Evolutionary conservation across 805 yeast species (phyloP).

Genomic region (Ogataea methanolica): DNA sequence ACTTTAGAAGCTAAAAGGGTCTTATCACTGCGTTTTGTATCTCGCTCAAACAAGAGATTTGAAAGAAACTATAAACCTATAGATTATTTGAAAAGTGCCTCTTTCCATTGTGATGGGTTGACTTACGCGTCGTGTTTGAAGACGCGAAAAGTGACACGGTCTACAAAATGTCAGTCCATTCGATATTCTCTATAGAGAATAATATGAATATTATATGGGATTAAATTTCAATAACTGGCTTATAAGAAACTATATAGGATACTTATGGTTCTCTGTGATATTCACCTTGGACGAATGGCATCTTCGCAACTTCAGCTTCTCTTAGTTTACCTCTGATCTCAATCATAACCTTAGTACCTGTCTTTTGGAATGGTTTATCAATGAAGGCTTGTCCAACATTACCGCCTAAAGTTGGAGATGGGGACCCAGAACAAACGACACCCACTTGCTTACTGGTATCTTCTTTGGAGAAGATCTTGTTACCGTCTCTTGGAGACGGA

Average conservation of each 20-base stretch:
- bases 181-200: too few species aligned
- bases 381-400: conserved; percentile 93
- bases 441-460: conserved; percentile 52
- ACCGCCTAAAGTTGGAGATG: conserved; percentile 57
- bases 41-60: too few species aligned
- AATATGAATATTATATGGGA: too few species aligned
- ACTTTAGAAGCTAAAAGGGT: too few species aligned
- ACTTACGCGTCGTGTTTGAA: too few species aligned
- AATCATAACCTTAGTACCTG: conserved; percentile 66
- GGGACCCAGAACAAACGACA: conserved; percentile 53
- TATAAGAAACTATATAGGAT: neutral
- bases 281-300: conserved; percentile 78
- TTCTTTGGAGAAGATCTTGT: conserved; percentile 52
- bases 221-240: too few species aligned
- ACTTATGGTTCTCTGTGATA: conserved; percentile 47
- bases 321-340: conserved; percentile 82
- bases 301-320: conserved; percentile 68
- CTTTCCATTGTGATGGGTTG: too few species aligned
- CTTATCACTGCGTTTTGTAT: too few species aligned
- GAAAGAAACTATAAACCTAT: too few species aligned
- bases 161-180: too few species aligned
- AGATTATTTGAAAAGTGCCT: too few species aligned
- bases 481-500: conserved; percentile 88
- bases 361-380: conserved; percentile 62
- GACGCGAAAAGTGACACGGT: too few species aligned